These are phyloP conservation scores for Pseudomassariella vexata DNA, from an alignment of 2,329 filamentous ascomycete genomes.

Conservation along the genomic window DNA sequence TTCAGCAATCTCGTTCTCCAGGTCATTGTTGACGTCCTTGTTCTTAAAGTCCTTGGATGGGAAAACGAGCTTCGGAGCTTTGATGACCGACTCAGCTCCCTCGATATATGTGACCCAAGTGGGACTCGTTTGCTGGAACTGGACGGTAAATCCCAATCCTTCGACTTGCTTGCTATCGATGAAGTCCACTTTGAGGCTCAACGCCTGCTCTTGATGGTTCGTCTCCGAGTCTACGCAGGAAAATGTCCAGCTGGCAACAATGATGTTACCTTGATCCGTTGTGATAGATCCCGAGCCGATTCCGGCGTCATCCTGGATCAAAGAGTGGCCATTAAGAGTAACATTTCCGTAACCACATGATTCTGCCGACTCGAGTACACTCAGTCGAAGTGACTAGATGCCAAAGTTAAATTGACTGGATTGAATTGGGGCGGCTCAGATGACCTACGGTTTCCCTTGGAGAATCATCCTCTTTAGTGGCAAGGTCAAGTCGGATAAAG, in stretches of 20 bases:
- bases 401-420: slow-evolving; percentile 7
- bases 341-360: slow-evolving; percentile 42
- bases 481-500: slow-evolving; percentile 19
- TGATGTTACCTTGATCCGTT: slow-evolving; percentile 28
- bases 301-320: slow-evolving; percentile 33
- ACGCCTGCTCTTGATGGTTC: slow-evolving; percentile 33
- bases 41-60: slow-evolving; percentile 9
- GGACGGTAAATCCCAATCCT: slow-evolving; percentile 33
- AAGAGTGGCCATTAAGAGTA: slow-evolving; percentile 37
- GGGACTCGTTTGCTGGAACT: slow-evolving; percentile 40
- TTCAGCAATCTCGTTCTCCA: slow-evolving; percentile 38
- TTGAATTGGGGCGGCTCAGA: neutral
- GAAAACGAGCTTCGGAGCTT: slow-evolving; percentile 12
- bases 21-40: slow-evolving; percentile 17
- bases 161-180: slow-evolving; percentile 34
- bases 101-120: slow-evolving; percentile 36
- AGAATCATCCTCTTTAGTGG: slow-evolving; percentile 10
- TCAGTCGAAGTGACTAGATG: slow-evolving; percentile 30
- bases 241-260: slow-evolving; percentile 41
- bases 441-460: slow-evolving; percentile 18
- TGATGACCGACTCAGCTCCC: slow-evolving; percentile 28
- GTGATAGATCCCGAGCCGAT: slow-evolving; percentile 35
- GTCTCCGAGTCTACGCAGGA: slow-evolving; percentile 36
- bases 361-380: slow-evolving; percentile 37
- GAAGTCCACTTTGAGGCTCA: slow-evolving; percentile 36